Conservation (phyloP, 129 eudicot genomes). For the Centrapalus pauciflorus region DNA sequence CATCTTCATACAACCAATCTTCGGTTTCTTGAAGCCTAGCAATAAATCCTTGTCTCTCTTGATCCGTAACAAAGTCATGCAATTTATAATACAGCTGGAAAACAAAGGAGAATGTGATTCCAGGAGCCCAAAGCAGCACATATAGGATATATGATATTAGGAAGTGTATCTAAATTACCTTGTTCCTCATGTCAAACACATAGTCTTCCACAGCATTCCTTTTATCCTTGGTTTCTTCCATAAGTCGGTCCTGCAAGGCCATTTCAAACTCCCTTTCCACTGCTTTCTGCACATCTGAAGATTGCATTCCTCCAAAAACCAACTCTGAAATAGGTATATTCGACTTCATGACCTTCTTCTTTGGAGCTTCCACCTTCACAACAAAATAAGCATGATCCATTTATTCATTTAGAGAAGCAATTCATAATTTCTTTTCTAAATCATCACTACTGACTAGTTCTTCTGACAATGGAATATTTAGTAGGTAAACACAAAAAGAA, state of each 20-base stretch:
- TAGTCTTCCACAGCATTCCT: conserved; percentile 94
- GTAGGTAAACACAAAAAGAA: too few relatives aligned
- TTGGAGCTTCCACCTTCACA: conserved; percentile 71
- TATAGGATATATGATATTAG: background rate
- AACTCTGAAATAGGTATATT: conserved; percentile 62
- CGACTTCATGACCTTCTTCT: conserved; percentile 79
- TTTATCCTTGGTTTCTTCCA: conserved; percentile 96
- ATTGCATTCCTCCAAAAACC: conserved; percentile 56
- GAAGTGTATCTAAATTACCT: conserved; percentile 58
- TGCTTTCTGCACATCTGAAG: conserved; percentile 84
- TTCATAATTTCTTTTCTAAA: too few relatives aligned
- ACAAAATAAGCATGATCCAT: conserved; percentile 58
- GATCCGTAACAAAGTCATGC: conserved; percentile 60
- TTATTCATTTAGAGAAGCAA: too few relatives aligned
- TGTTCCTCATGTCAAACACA: conserved; percentile 97
- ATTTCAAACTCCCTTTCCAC: conserved; percentile 88
- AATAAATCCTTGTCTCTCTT: conserved; percentile 63
- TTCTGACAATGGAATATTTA: too few relatives aligned
- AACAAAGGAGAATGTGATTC: background rate
- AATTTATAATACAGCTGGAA: conserved; percentile 70
- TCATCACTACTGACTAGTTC: too few relatives aligned
- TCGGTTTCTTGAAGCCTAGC: conserved; percentile 79
- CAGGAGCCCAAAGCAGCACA: background rate
- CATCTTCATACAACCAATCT: conserved; percentile 99
- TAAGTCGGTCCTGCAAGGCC: conserved; percentile 96